Base-by-base conservation (phyloP, 352 stramenopile genomes). In the Phytophthora sp. region DNA sequence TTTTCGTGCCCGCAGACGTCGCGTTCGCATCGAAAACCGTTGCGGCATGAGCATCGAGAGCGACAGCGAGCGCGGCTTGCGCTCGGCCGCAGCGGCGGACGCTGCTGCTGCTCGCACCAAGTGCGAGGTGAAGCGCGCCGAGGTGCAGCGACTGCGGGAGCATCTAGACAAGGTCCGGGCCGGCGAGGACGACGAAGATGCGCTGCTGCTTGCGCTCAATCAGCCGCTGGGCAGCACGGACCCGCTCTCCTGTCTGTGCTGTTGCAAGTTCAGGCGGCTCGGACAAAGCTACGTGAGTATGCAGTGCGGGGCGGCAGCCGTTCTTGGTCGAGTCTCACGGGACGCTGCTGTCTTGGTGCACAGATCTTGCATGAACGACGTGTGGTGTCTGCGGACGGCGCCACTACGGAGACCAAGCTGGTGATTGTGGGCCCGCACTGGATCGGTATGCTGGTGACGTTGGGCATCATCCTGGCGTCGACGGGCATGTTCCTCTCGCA, bases 371-470 rank as follows among this genome's bases (percentile, higher is more conserved):
- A 71, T 43, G 79, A 91, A 30, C 76, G 70, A 20, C 66, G 70
- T 17, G 50, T 62, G 12, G 28, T 70, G 6, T 34, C 65, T 17
- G 21, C 41, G 20, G 52, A 77, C 44, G 73, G 76, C n/a, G 34
- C 54, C 10, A 66, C 62, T 17, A 43, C 53, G 30, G 44, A 67
- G 21, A 69, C 62, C 13, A 69, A 72, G 39, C 39, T 86, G 12
- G 41, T 92, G 27, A 52, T 94, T 49, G 69, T 96, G 2, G 87
- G 87, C 0, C 87, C 87, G 4, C 84, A 96, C 56, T 96, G 86
- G 85, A 84, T 91, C 49, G 86, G 86, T 30, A 84, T 92, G 26
- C 37, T 93, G 37, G 72, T 88, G 34, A 94, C 84, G 15, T 41
- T 89, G 24, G 46, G 54, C 2, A 84, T 95, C 52, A 74, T 93